Conservation (phyloP, 2,329 filamentous ascomycete genomes). For the Raffaelea ambrosiae region DNA sequence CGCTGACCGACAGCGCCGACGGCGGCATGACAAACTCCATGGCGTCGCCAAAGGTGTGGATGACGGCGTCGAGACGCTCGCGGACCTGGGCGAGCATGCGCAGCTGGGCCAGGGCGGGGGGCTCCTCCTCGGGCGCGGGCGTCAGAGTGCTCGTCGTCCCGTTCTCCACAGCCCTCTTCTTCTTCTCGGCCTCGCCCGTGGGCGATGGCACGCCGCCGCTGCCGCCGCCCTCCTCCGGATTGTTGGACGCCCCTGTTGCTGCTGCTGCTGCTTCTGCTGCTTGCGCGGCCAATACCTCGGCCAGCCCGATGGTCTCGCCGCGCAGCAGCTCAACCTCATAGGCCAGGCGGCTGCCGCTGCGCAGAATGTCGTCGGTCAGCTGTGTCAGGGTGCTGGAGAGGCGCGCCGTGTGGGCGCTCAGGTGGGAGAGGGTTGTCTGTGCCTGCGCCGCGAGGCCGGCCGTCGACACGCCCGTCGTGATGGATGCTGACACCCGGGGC, state of each 20-base stretch:
- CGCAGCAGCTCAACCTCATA: conserved; percentile 91
- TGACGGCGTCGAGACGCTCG: conserved; percentile 75
- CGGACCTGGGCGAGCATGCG: conserved; percentile 78
- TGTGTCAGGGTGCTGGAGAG: conserved; percentile 76
- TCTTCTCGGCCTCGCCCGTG: too few relatives aligned
- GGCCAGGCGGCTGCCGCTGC: conserved; percentile 77
- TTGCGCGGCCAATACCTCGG: conserved; percentile 67
- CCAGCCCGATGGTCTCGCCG: conserved; percentile 77
- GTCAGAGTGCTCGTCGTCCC: background rate
- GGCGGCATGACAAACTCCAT: conserved; percentile 94
- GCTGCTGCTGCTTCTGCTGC: background rate
- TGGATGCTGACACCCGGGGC: conserved; percentile 14
- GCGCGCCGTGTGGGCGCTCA: conserved; percentile 80
- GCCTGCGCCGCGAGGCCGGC: conserved; percentile 73
- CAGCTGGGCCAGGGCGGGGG: conserved; percentile 66
- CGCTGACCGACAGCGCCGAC: conserved; percentile 73
- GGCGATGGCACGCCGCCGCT: conserved; percentile 6
- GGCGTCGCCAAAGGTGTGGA: conserved; percentile 85
- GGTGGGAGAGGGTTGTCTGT: conserved; percentile 74
- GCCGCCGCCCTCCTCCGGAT: too few relatives aligned
- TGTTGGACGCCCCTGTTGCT: conserved; percentile 1
- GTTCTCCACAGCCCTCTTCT: background rate
- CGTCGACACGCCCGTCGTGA: conserved; percentile 31
- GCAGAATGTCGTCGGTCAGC: conserved; percentile 88
- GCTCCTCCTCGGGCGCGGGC: too few relatives aligned